These are phyloP conservation scores for Pseudognaphalium luteoalbum DNA, from an alignment of 129 eudicot genomes.

Conservation along the genomic window DNA sequence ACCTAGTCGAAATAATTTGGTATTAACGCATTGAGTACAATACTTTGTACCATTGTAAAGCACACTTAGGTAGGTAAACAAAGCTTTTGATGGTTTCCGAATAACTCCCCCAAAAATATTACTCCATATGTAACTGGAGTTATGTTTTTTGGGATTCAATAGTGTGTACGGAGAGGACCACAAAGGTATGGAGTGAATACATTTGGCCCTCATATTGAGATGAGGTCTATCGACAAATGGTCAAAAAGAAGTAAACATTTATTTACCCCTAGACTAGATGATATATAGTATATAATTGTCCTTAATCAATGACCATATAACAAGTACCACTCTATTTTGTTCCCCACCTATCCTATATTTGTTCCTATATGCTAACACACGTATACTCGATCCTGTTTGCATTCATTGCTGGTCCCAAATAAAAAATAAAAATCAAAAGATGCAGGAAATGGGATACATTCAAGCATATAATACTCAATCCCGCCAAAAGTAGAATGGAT, in stretches of 20 bases:
- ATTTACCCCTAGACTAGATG: background rate
- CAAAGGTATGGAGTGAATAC: conserved; percentile 24
- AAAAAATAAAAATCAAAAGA: background rate
- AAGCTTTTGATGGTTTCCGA: too few relatives aligned
- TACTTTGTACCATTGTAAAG: too few relatives aligned
- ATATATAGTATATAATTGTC: conserved; percentile 11
- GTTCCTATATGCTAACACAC: conserved; percentile 14
- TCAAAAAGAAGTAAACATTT: conserved; percentile 26
- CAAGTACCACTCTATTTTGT: conserved; percentile 33
- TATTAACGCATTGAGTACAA: too few relatives aligned
- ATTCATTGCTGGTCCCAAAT: conserved; percentile 36
- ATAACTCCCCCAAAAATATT: too few relatives aligned
- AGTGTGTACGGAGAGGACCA: conserved; percentile 8
- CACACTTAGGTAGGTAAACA: too few relatives aligned
- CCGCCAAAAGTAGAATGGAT: too few relatives aligned
- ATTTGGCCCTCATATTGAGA: conserved; percentile 27
- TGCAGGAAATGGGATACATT: too few relatives aligned
- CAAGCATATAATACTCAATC: too few relatives aligned
- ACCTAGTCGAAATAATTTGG: too few relatives aligned
- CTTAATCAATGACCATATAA: conserved; percentile 29
- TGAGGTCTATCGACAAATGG: conserved; percentile 27
- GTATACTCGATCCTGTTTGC: conserved; percentile 16
- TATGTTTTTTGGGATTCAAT: background rate
- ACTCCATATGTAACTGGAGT: too few relatives aligned
- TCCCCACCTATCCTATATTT: conserved; percentile 27